Conservation (phyloP, 371 early-diverging fungal species). For the Mortierella sp. region DNA sequence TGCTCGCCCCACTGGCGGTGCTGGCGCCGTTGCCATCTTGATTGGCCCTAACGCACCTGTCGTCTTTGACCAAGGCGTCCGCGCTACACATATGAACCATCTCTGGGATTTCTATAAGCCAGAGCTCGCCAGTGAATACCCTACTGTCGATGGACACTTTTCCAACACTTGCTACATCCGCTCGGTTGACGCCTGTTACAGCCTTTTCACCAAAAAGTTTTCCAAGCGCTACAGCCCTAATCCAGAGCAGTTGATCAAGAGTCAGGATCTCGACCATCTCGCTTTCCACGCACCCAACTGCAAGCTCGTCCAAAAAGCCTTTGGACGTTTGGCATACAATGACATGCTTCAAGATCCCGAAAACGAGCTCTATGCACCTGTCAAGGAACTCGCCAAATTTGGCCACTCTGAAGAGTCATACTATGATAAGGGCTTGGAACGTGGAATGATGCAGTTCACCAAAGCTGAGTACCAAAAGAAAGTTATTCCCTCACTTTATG, state of each 20-base stretch:
- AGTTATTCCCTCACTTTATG: conserved; percentile 84
- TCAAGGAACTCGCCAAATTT: conserved; percentile 62
- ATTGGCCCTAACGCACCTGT: conserved; percentile 97
- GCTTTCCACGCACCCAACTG: conserved; percentile 97
- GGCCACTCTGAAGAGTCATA: conserved; percentile 78
- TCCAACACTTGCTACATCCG: conserved; percentile 94
- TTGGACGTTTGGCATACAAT: conserved; percentile 85
- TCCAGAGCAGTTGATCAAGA: conserved; percentile 56
- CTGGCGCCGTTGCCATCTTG: conserved; percentile 95
- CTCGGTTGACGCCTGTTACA: conserved; percentile 92
- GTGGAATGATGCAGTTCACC: conserved; percentile 85
- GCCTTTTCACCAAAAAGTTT: conserved; percentile 84
- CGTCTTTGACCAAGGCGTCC: conserved; percentile 90
- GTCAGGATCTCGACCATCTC: conserved; percentile 83
- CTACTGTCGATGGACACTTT: conserved; percentile 95
- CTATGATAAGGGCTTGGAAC: conserved; percentile 89
- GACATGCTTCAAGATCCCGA: conserved; percentile 89
- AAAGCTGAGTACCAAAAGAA: conserved; percentile 81
- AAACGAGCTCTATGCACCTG: conserved; percentile 68
- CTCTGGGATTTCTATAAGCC: conserved; percentile 99
- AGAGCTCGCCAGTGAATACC: conserved; percentile 95
- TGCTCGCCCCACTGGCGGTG: conserved; percentile 97
- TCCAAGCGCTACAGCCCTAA: conserved; percentile 55
- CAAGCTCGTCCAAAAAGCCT: conserved; percentile 96
- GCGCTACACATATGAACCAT: conserved; percentile 96